phyloP scores from a whole-genome alignment of 768 basidiomycete species.

The Neoboletus magnificus region DNA sequence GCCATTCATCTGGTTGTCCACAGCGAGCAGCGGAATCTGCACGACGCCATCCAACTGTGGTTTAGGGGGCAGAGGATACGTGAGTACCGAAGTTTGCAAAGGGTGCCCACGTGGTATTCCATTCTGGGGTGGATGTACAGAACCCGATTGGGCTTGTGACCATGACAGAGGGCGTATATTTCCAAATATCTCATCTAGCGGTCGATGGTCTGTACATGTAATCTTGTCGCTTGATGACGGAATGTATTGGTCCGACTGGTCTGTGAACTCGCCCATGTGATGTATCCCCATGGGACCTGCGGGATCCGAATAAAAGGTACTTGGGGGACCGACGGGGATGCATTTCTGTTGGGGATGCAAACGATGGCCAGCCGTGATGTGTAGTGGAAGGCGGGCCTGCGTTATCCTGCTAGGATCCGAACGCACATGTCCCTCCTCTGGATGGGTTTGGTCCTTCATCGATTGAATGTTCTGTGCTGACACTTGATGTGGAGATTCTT shows the following conservation, averaged over 20 bases:
- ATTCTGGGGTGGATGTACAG: background rate
- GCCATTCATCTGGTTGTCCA: slow-evolving; percentile 20
- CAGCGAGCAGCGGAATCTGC: slow-evolving; percentile 21
- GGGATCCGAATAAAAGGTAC: background rate
- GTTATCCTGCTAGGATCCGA: background rate
- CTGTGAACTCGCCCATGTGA: background rate
- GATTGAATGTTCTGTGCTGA: background rate
- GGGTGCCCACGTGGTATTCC: slow-evolving; percentile 1
- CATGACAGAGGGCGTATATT: background rate
- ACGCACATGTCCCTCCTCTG: background rate
- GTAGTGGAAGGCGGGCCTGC: background rate
- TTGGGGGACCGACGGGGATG: background rate
- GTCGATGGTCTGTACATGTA: slow-evolving; percentile 26
- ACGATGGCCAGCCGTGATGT: background rate
- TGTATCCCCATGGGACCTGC: background rate
- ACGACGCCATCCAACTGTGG: slow-evolving; percentile 20
- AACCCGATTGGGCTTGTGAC: background rate
- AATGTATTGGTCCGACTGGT: slow-evolving; percentile 22
- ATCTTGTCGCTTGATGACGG: slow-evolving; percentile 29
- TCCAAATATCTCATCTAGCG: slow-evolving; percentile 29
- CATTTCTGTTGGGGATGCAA: background rate
- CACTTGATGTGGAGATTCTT: background rate
- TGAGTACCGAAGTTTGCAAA: slow-evolving; percentile 2
- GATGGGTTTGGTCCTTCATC: background rate
- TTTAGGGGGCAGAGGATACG: slow-evolving; percentile 19